These are phyloP conservation scores for Austroboletus novae-zelandiae DNA, from an alignment of 1,284 basidiomycete genomes.

Conservation along the genomic window DNA sequence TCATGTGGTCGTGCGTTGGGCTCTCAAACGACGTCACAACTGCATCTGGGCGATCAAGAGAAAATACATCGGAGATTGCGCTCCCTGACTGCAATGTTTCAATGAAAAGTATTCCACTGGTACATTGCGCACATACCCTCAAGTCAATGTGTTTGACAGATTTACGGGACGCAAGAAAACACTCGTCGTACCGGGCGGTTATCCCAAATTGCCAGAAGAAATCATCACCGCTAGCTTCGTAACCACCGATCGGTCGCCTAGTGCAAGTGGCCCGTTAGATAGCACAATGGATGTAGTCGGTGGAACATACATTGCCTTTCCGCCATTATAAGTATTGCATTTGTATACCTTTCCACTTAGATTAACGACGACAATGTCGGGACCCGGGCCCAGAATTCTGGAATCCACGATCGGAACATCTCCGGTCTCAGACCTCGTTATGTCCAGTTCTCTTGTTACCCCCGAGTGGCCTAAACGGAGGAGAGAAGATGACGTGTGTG, in stretches of 20 bases:
- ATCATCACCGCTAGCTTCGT: conserved; percentile 17
- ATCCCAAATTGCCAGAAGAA: conserved; percentile 31
- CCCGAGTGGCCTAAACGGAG: conserved; percentile 17
- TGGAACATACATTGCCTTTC: conserved; percentile 32
- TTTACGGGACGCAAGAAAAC: conserved; percentile 33
- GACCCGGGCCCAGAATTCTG: conserved; percentile 32
- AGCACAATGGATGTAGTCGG: conserved; percentile 24
- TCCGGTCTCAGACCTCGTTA: conserved; percentile 41
- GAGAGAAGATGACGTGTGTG: conserved; percentile 30
- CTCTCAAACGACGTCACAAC: conserved; percentile 53
- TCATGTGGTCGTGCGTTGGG: conserved; percentile 39
- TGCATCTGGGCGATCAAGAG: conserved; percentile 33
- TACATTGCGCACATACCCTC: conserved; percentile 38
- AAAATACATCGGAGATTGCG: conserved; percentile 34
- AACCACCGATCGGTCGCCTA: conserved; percentile 25
- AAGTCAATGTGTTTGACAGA: conserved; percentile 43
- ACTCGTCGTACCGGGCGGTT: conserved; percentile 26
- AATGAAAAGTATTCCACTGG: conserved; percentile 7
- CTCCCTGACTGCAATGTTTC: conserved; percentile 23
- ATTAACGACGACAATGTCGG: conserved; percentile 41
- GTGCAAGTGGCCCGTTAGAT: conserved; percentile 6
- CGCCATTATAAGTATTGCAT: conserved; percentile 30
- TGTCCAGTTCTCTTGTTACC: conserved; percentile 32
- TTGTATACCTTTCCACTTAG: conserved; percentile 45
- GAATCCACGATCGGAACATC: conserved; percentile 46